Base-by-base conservation (phyloP, 129 eudicot species). In the Centella asiatica region DNA sequence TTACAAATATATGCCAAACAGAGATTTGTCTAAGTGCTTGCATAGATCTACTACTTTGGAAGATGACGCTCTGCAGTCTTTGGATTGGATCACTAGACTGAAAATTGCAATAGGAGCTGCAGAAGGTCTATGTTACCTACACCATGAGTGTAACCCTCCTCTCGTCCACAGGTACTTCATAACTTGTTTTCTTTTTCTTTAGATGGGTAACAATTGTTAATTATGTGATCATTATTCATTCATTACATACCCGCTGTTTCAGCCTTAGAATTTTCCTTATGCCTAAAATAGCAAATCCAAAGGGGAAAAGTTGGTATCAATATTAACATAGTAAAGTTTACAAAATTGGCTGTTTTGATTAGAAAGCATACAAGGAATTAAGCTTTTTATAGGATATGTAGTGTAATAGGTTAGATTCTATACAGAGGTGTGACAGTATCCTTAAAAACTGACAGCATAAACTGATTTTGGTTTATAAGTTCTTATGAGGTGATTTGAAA, bases 1-100 rank as follows among this genome's bases (percentile, higher is more conserved):
- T 27, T 88, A 88, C 67, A 81, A 77, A 51, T 74, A 72, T 66
- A 81, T 88, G 89, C 84, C 87, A 36, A 79, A 85, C 58, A 83
- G 94, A 47, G 96, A 88, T 75, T 70, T 88, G 62, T 84, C 87
- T 0, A 88, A 72, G 62, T 68, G 80, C 25, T 77, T 88, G 72
- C 66, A 69, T 73, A 67, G 74, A 59, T 23, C 57, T 14, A 64
- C 42, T 3, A 59, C 62, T 70, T 57, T 55, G 56, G 94, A 77
- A 53, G 87, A 85, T 36, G 77, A 47, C 4, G 60, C 65, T 44
- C 57, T 79, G 53, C 86, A 77, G 70, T 81, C 96, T 27, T 73
- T 88, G 51, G 96, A 88, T 80, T 88, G 96, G 96, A 88, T 88
- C 44, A 88, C 96, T 28, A 74, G 96, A 68, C 72, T 84, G 75